Evolutionary conservation across 2,329 filamentous ascomycete genomes (phyloP).

Genomic region (Cladophialophora yegresii): DNA sequence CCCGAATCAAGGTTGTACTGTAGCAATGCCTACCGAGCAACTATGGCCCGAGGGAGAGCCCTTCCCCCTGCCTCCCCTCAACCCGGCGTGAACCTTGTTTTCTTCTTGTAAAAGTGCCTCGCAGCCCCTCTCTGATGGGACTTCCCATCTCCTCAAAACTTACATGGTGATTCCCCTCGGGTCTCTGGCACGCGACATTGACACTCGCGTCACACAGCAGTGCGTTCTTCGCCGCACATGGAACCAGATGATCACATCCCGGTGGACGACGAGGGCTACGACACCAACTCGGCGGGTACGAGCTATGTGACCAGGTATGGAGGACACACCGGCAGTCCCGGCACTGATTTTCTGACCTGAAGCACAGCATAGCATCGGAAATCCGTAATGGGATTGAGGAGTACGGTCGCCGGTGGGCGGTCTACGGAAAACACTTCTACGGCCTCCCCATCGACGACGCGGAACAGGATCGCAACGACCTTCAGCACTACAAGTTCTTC

Average conservation of each 20-base stretch:
- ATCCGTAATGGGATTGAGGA: conserved; percentile 27
- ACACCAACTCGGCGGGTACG: neutral
- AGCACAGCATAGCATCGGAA: conserved; percentile 21
- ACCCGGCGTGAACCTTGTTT: neutral
- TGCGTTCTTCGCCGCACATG: neutral
- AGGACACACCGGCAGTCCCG: neutral
- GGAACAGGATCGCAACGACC: conserved; percentile 16
- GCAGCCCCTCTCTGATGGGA: neutral
- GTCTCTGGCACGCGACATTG: neutral
- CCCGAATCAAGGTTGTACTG: neutral
- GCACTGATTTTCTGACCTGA: neutral
- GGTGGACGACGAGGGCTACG: conserved; percentile 19
- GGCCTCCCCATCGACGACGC: conserved; percentile 30
- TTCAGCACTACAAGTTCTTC: conserved; percentile 32
- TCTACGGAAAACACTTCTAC: conserved; percentile 27
- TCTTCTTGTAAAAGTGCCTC: neutral
- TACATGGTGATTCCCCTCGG: neutral
- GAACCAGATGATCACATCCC: conserved; percentile 9
- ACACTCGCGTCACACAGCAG: neutral
- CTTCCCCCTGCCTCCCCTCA: neutral
- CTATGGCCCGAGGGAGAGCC: neutral
- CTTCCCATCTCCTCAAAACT: neutral
- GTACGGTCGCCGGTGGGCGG: conserved; percentile 25
- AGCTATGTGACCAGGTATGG: conserved; percentile 22
- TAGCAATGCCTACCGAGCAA: neutral